Evolutionary conservation across 345 rosid genomes (phyloP).

Genomic region (Camelina neglecta): DNA sequence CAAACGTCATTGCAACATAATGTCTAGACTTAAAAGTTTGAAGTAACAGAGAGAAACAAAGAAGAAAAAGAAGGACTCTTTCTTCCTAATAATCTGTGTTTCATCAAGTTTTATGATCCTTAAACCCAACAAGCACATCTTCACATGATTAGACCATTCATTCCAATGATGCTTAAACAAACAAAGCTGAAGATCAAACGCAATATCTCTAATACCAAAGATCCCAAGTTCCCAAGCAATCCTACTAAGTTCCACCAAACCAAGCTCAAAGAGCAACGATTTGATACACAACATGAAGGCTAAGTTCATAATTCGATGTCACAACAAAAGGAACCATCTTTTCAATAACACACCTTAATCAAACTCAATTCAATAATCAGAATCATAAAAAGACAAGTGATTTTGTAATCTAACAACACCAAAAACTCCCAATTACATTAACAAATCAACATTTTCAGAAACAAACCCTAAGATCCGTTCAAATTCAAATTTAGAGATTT

Average conservation of each 20-base stretch:
- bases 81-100: not conserved
- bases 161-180: not conserved
- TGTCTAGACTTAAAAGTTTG: too few relatives aligned
- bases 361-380: not conserved
- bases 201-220: not conserved
- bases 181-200: not conserved
- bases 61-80: not conserved
- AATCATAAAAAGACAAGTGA: not conserved
- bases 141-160: not conserved
- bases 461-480: constrained; percentile 11
- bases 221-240: not conserved
- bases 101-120: not conserved
- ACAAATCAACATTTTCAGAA: not conserved
- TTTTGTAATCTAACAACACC: not conserved
- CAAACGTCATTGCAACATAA: too few relatives aligned
- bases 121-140: not conserved
- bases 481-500: not conserved
- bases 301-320: not conserved
- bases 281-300: not conserved
- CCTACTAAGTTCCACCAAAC: not conserved
- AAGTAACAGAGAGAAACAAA: not conserved
- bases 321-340: not conserved
- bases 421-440: not conserved
- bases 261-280: not conserved
- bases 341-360: not conserved